Conservation (phyloP, 768 basidiomycete species). For the Leccinellum albellum region DNA sequence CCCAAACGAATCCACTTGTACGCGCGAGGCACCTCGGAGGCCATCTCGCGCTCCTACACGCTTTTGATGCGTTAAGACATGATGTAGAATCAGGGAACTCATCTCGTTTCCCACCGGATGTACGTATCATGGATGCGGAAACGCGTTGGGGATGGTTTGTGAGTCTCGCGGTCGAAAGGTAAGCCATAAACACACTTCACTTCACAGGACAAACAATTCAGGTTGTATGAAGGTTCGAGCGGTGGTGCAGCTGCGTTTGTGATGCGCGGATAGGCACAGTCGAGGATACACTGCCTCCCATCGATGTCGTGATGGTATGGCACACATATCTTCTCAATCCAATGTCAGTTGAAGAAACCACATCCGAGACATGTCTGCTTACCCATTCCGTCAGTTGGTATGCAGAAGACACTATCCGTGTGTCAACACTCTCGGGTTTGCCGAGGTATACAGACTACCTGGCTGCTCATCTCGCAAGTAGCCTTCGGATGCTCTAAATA, state of each 20-base stretch:
- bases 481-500: neutral
- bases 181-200: neutral
- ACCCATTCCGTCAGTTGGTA: slow-evolving; percentile 12
- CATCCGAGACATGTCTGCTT: neutral
- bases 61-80: slow-evolving; percentile 22
- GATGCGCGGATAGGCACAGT: neutral
- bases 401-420: slow-evolving; percentile 14
- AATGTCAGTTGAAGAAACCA: slow-evolving; percentile 10
- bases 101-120: slow-evolving; percentile 10
- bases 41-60: slow-evolving; percentile 26
- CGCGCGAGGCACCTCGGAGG: slow-evolving; percentile 20
- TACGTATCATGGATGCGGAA: slow-evolving; percentile 11
- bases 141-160: slow-evolving; percentile 37
- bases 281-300: slow-evolving; percentile 23
- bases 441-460: slow-evolving; percentile 12
- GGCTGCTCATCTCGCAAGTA: slow-evolving; percentile 7
- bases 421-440: slow-evolving; percentile 3
- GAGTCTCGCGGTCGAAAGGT: slow-evolving; percentile 33
- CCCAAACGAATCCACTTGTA: slow-evolving; percentile 11
- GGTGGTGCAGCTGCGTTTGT: slow-evolving; percentile 25
- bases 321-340: slow-evolving; percentile 37
- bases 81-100: slow-evolving; percentile 14
- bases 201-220: neutral
- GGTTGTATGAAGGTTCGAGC: slow-evolving; percentile 26
- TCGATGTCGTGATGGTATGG: slow-evolving; percentile 38